phyloP scores from a whole-genome alignment of 495 filamentous ascomycete genomes.

The Aspergillus nidulans region DNA sequence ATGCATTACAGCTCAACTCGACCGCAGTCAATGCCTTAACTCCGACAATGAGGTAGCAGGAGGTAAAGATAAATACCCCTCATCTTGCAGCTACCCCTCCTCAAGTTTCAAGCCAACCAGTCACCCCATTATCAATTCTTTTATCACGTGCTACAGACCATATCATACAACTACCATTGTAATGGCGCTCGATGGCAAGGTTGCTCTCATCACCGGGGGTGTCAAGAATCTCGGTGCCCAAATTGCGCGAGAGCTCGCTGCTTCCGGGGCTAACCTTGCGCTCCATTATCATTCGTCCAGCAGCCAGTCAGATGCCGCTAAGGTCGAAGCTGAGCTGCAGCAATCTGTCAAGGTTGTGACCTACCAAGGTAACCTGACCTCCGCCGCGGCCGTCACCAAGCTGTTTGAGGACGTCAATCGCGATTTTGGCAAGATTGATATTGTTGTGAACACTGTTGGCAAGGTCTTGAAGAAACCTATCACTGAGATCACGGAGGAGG shows the following conservation, averaged over 20 bases:
- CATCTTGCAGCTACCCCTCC: neutral
- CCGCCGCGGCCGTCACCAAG: slow-evolving; percentile 25
- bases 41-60: neutral
- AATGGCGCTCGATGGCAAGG: slow-evolving; percentile 41
- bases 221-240: slow-evolving; percentile 35
- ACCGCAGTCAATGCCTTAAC: neutral
- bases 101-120: neutral
- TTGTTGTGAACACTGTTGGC: slow-evolving; percentile 52
- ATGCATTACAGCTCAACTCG: neutral
- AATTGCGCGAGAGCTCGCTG: slow-evolving; percentile 25
- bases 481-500: slow-evolving; percentile 43
- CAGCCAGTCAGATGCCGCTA: slow-evolving; percentile 22
- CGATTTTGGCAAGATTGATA: slow-evolving; percentile 44
- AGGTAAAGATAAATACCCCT: neutral
- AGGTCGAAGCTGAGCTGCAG: slow-evolving; percentile 26
- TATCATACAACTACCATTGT: no score
- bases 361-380: slow-evolving; percentile 31
- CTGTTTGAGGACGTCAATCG: slow-evolving; percentile 25
- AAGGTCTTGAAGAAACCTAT: slow-evolving; percentile 45
- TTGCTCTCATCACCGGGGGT: slow-evolving; percentile 45
- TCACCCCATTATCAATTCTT: neutral
- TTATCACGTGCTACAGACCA: neutral
- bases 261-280: slow-evolving; percentile 26
- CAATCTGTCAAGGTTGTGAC: slow-evolving; percentile 23
- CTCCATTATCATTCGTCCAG: slow-evolving; percentile 31